Conservation (phyloP, 148 eudicot species). For the Chenopodium suecicum region DNA sequence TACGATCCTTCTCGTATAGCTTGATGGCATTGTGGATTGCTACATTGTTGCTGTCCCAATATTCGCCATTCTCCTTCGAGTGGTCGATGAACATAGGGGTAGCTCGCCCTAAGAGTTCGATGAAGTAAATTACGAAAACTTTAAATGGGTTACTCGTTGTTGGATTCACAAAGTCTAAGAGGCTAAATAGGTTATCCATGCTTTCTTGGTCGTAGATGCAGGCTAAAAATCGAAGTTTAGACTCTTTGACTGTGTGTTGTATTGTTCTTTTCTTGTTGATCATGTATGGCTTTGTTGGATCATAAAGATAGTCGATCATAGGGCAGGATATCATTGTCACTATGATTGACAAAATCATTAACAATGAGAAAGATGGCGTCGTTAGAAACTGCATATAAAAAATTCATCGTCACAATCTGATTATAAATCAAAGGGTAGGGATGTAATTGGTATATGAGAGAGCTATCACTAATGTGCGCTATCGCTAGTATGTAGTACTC, state of each 20-base stretch:
- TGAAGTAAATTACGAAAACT: no score
- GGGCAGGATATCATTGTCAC: constrained; percentile 60
- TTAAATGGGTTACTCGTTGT: background rate
- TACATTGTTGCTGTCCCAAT: background rate
- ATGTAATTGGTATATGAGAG: no score
- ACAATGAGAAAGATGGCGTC: constrained; percentile 50
- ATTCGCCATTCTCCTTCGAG: background rate
- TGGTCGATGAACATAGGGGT: background rate
- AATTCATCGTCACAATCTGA: no score
- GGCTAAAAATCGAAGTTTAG: background rate
- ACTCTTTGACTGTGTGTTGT: background rate
- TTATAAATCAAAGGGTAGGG: no score
- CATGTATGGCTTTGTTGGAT: background rate
- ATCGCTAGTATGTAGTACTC: no score
- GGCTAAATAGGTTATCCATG: background rate
- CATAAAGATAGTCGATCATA: constrained; percentile 26
- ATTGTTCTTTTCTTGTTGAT: background rate
- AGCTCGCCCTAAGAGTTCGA: background rate
- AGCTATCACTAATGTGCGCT: no score
- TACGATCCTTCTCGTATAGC: background rate
- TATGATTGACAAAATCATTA: constrained; percentile 45
- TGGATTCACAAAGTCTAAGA: no score
- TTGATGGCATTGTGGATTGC: background rate
- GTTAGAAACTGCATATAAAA: constrained; percentile 49
- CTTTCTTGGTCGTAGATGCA: background rate